Evolutionary conservation across 805 yeast genomes (phyloP), one percentile per base, ranked within the genome.

Genomic region (Candida alai): DNA sequence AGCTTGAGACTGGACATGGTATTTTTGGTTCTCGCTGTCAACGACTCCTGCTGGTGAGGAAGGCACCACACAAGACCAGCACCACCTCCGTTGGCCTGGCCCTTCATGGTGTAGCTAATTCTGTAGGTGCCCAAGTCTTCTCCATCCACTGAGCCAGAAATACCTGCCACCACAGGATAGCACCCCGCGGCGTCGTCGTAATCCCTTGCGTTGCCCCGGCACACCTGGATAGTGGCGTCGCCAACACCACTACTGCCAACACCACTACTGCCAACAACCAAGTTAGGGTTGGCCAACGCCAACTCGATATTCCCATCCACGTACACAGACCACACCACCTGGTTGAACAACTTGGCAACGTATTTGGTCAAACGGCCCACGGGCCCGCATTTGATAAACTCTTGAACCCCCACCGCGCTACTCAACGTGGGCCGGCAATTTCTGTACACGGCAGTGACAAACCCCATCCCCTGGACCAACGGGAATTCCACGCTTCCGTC

Each of bases 401-500:
- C 60, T 40, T 70, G 74, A 35, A 84, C 64, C 0, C 94, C 95
- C 18, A 83, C 82, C 19, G 68, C 71, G 16, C 84, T 74, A n/a
- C 70, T 67, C 17, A 83, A 44, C 35, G 63, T 54, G 1, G 88
- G 84, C 14, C 64, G 65, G 43, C 78, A 54, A 40, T 65, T 61
- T 5, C 58, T 57, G 51, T 70, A 67, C 39, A 78, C 58, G 15
- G 80, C 87, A 12, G 95, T 81, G 11, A 84, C 71, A 40, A 82
- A 77, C 1, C 95, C 95, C 75, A 71, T 70, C 21, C 97, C 96
- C 52, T 82, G 88, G 4, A 80, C 82, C 29, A 84, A 49, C 2
- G 89, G 88, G 18, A 71, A 46, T n/a, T 57, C 52, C 24, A 77
- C 48, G 12, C 52, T 60, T n/a, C n/a, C n/a, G n/a, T n/a, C n/a